These are phyloP conservation scores for Globisporangium radiosum DNA, from an alignment of 352 stramenopile genomes.

Conservation along the genomic window DNA sequence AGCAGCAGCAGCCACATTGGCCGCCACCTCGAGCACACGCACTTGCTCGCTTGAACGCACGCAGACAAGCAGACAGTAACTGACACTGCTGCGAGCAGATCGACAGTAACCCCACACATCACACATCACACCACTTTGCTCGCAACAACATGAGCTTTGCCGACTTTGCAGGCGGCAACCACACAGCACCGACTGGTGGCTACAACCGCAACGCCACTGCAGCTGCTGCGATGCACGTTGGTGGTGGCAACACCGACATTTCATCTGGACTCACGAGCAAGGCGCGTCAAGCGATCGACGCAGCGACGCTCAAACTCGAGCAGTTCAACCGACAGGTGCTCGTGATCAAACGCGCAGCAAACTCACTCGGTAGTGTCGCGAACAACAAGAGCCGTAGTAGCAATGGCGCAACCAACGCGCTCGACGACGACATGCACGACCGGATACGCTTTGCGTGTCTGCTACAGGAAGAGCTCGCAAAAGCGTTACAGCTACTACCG, in stretches of 20 bases:
- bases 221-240: neutral
- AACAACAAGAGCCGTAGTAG: neutral
- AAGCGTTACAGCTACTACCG: conserved; percentile 46
- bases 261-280: conserved; percentile 16
- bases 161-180: conserved; percentile 36
- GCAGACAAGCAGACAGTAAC: neutral
- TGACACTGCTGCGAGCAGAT: no score
- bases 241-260: conserved; percentile 3
- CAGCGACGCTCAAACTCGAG: conserved; percentile 68
- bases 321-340: conserved; percentile 81
- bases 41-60: neutral
- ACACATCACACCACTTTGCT: neutral
- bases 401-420: conserved; percentile 6
- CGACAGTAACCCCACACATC: neutral
- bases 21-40: no score
- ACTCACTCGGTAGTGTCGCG: neutral
- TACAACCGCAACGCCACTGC: conserved; percentile 10
- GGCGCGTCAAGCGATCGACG: conserved; percentile 55
- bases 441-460: conserved; percentile 81
- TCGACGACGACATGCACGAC: conserved; percentile 78
- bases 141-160: conserved; percentile 46
- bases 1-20: no score
- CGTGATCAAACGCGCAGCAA: conserved; percentile 62
- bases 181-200: conserved; percentile 2
- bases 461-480: conserved; percentile 76